Evolutionary conservation across 108 stramenopile genomes (phyloP), one percentile per base, ranked within the genome.

Genomic region (Cyclotella atomus): DNA sequence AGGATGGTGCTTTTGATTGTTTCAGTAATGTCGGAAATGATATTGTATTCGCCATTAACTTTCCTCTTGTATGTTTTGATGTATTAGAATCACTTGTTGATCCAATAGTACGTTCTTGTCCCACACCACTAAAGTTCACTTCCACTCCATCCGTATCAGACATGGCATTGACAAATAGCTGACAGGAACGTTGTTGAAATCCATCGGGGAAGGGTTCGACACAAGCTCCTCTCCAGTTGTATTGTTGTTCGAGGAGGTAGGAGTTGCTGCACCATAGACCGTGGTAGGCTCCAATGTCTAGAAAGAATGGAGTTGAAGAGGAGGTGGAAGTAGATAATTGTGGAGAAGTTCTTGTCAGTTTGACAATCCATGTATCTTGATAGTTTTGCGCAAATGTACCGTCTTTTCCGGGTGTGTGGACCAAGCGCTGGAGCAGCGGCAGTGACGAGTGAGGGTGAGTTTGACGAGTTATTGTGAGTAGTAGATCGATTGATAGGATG

Each of bases 111-210:
- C 49, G 49, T 50, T 50, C 49, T 50, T 50, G 59, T 33, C 59
- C 59, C 25, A 33, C 2, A 14, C 59, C 59, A 5, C 59, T 33
- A 60, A 60, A 60, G 20, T 60, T n/a, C 15, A 60, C 59, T 16
- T 20, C 35, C 0, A 33, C 35, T 25, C 59, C 59, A 60, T 60
- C 59, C 17, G 30, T 60, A 60, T 60, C 59, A n/a, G 59, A 60
- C 59, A 60, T 60, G 59, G 59, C 59, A 60, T 60, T 60, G 16
- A 60, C 59, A 33, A 60, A 60, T 20, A 60, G 20, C 35, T 60
- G 59, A 20, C 59, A 60, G 30, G 59, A 60, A 60, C 59, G 59
- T 60, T 33, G 59, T 29, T 33, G 28, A 60, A 60, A 60, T 16
- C 60, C 60, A 61, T 61, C 60, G 17, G 34, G 60, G 33, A 61